Percentiles rank a stretch among this genome's conserved stretches.
phyloP scores from a whole-genome alignment of 306 rosid genomes.

The Cajanus cajan region DNA sequence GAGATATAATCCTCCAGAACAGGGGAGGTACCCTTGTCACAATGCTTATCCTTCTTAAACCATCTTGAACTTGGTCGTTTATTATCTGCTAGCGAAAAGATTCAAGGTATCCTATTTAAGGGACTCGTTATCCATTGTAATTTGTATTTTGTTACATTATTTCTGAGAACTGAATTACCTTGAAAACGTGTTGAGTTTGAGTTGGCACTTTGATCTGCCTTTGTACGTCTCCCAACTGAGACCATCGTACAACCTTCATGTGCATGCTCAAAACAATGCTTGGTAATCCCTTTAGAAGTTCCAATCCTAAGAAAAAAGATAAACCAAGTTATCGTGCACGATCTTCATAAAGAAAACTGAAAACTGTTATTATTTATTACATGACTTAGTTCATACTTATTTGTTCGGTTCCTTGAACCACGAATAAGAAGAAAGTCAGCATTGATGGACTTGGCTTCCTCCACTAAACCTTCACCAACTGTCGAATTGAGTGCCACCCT shows the following conservation, averaged over 20 bases:
- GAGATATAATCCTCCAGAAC: conserved; percentile 28
- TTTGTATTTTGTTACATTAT: background rate
- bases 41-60: conserved; percentile 25
- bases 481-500: conserved; percentile 64
- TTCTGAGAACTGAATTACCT: conserved; percentile 46
- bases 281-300: conserved; percentile 43
- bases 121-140: background rate
- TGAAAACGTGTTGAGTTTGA: conserved; percentile 41
- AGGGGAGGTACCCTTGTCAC: conserved; percentile 37
- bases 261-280: conserved; percentile 67
- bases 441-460: conserved; percentile 64
- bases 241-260: conserved; percentile 61
- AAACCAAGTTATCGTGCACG: background rate
- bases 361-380: background rate
- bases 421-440: conserved; percentile 79
- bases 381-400: conserved; percentile 40
- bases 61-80: conserved; percentile 34
- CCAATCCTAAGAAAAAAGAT: conserved; percentile 30
- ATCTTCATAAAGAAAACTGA: background rate
- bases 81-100: conserved; percentile 31
- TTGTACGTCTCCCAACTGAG: conserved; percentile 46
- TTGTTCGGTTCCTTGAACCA: conserved; percentile 55
- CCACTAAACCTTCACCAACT: conserved; percentile 59
- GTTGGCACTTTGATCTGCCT: conserved; percentile 31
- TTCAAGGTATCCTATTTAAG: background rate